phyloP scores from a whole-genome alignment of 2,329 filamentous ascomycete species.

The Trichophyton schoenleinii region DNA sequence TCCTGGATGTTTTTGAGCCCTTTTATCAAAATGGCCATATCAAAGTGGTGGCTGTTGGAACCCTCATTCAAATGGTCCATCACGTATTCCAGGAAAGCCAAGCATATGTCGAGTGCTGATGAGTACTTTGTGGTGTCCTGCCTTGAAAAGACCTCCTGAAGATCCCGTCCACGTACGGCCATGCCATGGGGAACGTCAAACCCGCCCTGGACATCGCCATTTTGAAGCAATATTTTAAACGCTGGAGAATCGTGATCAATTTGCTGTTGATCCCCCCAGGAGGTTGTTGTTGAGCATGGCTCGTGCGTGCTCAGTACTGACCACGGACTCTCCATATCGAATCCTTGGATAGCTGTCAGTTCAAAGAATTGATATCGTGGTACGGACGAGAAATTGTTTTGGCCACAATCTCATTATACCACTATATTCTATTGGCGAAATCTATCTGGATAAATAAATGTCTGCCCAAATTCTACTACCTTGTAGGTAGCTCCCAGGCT shows the following conservation, averaged over 20 bases:
- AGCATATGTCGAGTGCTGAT: background rate
- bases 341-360: too few relatives aligned
- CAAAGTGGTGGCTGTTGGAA: background rate
- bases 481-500: too few relatives aligned
- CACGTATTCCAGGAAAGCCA: background rate
- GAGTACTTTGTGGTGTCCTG: background rate
- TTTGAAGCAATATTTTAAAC: background rate
- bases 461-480: too few relatives aligned
- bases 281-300: background rate
- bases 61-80: background rate
- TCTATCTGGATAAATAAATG: too few relatives aligned
- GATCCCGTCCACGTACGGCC: background rate
- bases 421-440: too few relatives aligned
- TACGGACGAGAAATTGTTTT: too few relatives aligned
- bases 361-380: too few relatives aligned
- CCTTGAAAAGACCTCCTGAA: background rate
- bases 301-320: background rate
- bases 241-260: background rate
- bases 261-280: background rate
- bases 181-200: background rate
- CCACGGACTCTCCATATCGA: background rate
- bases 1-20: background rate
- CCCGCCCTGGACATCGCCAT: background rate
- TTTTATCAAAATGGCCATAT: background rate
- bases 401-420: too few relatives aligned